Conservation (phyloP, 495 filamentous ascomycete species). For the Podospora pseudopauciseta region DNA sequence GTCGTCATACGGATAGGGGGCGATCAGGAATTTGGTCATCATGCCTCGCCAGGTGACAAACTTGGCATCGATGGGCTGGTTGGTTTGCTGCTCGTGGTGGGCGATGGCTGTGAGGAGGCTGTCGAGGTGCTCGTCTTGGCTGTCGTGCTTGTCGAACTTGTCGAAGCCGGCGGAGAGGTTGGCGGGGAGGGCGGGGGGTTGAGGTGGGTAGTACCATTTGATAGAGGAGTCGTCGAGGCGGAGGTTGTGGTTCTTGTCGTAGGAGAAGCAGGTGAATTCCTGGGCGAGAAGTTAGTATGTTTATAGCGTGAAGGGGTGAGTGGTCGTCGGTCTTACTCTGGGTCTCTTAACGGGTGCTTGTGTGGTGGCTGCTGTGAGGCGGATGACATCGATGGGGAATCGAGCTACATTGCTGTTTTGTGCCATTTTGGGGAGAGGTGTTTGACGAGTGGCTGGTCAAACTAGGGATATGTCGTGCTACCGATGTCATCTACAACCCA, state of each 20-base stretch:
- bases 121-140: conserved; percentile 82
- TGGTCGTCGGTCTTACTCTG: conserved; percentile 43
- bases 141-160: conserved; percentile 75
- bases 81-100: conserved; percentile 62
- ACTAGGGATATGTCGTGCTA: not conserved
- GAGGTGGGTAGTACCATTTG: conserved; percentile 81
- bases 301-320: not conserved
- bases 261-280: conserved; percentile 91
- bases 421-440: not conserved
- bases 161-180: conserved; percentile 78
- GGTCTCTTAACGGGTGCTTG: conserved; percentile 55
- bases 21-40: conserved; percentile 97
- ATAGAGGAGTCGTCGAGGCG: conserved; percentile 72
- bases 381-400: not conserved
- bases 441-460: not conserved
- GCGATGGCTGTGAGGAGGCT: conserved; percentile 73
- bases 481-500: not conserved
- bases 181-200: conserved; percentile 32
- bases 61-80: conserved; percentile 66
- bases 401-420: not conserved
- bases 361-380: not conserved
- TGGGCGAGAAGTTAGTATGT: conserved; percentile 25
- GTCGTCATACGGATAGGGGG: conserved; percentile 59
- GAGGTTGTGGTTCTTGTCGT: conserved; percentile 75
- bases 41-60: conserved; percentile 95